Evolutionary conservation across 345 rosid genomes (phyloP).

Genomic region (Salix brachista): DNA sequence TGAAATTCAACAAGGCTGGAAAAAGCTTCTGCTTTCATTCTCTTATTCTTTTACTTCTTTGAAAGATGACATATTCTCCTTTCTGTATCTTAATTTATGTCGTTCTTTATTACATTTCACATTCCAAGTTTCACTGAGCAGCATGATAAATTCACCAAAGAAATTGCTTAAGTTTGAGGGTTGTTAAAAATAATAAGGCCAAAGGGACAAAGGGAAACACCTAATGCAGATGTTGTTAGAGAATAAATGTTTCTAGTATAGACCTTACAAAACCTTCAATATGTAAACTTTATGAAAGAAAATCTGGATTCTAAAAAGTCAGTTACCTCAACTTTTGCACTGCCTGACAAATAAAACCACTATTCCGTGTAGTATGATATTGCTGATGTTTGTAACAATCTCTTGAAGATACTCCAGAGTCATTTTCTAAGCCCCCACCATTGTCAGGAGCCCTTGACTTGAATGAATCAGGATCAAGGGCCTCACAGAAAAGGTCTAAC

Average conservation of each 20-base stretch:
- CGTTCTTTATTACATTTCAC: too few species aligned
- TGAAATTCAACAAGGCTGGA: too few species aligned
- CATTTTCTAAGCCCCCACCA: constrained; percentile 11
- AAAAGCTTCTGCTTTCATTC: too few species aligned
- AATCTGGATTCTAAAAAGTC: constrained; percentile 9
- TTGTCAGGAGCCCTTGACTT: constrained; percentile 28
- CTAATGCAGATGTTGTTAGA: not conserved
- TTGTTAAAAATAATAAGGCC: too few species aligned
- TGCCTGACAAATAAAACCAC: constrained; percentile 41
- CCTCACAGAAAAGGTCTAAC: constrained; percentile 80
- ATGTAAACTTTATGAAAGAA: not conserved
- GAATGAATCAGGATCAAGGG: constrained; percentile 64
- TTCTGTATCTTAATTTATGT: too few species aligned
- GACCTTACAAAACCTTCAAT: not conserved
- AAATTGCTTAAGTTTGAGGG: too few species aligned
- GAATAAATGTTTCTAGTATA: not conserved
- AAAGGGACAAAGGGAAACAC: too few species aligned
- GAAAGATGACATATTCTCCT: too few species aligned
- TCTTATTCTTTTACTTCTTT: too few species aligned
- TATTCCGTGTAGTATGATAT: constrained; percentile 21
- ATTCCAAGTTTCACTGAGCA: too few species aligned
- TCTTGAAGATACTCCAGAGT: constrained; percentile 22
- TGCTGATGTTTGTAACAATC: constrained; percentile 12
- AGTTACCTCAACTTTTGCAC: constrained; percentile 67
- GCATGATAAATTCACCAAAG: too few species aligned